A percentile compares a stretch with the other conserved stretches of the same genome.
phyloP scores from a whole-genome alignment of 768 basidiomycete genomes.

The Suillus hirtellus region DNA sequence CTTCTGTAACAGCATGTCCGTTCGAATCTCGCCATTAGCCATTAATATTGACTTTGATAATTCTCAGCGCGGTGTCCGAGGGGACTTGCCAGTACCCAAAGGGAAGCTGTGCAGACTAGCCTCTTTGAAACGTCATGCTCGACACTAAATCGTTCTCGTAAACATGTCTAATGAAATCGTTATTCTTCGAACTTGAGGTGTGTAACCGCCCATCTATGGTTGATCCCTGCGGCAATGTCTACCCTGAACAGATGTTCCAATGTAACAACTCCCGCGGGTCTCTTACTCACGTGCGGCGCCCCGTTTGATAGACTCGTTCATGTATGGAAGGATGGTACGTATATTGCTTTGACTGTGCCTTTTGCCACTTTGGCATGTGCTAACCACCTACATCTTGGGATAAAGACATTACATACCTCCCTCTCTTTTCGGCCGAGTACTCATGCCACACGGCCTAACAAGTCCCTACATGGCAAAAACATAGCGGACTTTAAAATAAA shows the following conservation, averaged over 20 bases:
- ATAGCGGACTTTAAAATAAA: not conserved
- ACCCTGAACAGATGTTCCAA: slow-evolving; percentile 2
- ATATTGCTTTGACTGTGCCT: slow-evolving; percentile 5
- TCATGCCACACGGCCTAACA: slow-evolving; percentile 3
- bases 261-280: slow-evolving; percentile 6
- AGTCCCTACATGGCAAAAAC: not conserved
- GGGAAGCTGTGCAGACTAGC: slow-evolving; percentile 22
- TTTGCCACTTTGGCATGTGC: slow-evolving; percentile 8
- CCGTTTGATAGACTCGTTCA: slow-evolving; percentile 6
- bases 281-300: slow-evolving; percentile 8
- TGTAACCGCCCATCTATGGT: not conserved
- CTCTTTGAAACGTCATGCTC: slow-evolving; percentile 7
- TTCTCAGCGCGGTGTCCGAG: slow-evolving; percentile 35
- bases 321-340: slow-evolving; percentile 5
- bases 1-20: slow-evolving; percentile 21
- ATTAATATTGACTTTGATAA: slow-evolving; percentile 4
- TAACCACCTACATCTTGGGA: not conserved
- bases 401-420: not conserved
- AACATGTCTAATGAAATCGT: not conserved
- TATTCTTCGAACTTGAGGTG: not conserved
- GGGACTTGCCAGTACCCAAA: slow-evolving; percentile 16
- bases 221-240: slow-evolving; percentile 5
- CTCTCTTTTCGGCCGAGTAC: slow-evolving; percentile 1
- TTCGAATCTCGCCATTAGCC: slow-evolving; percentile 17
- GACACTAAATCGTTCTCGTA: slow-evolving; percentile 4